Base-by-base conservation (phyloP, 1,284 basidiomycete species). In the Stygiomarasmius scandens region DNA sequence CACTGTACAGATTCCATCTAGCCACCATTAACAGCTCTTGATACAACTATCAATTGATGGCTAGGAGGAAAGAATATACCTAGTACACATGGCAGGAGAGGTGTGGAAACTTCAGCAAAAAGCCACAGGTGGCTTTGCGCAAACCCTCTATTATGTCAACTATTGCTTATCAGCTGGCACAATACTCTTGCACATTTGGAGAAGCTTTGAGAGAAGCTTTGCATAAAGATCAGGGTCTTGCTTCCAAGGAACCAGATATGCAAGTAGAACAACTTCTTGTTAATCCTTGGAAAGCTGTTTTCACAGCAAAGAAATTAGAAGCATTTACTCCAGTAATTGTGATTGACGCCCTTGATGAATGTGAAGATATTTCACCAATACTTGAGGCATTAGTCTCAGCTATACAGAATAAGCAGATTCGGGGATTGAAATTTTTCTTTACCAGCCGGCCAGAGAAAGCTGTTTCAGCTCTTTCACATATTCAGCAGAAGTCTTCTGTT, bases 291-390 rank as follows among this genome's bases (percentile, higher is more conserved):
- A 10, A 23, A 19, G 32, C 5, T n/a, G 32, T 36, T 19, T 8
- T 23, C 2, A 20, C 20, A 6, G 49, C 32, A 20, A 34, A 38
- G 9, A 38, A 16, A 32, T 49, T 27, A 2, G n/a, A 27, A 9
- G 6, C 19, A 2, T 12, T 2, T 20, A 36, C 27, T 11, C 11
- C 32, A 36, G 49, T 51, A 8, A 23, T 51, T 51, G 49, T 51
- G 6, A 51, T 51, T 36, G 49, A 51, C 38, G 49, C 49, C 8
- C 38, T 51, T 27, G 49, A 51, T 51, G 49, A 51, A 51, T 51
- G 49, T 38, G n/a, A 22, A 22, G 23, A 49, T 14, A 32, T 49
- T 38, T 32, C n/a, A 19, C 20, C 12, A 20, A 32, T 51, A 3
- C 29, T 51, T 5, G n/a, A 38, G 4, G 14, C n/a, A 2, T 36